phyloP scores from a whole-genome alignment of 108 stramenopile genomes.

The Schizochytrium sp. region DNA sequence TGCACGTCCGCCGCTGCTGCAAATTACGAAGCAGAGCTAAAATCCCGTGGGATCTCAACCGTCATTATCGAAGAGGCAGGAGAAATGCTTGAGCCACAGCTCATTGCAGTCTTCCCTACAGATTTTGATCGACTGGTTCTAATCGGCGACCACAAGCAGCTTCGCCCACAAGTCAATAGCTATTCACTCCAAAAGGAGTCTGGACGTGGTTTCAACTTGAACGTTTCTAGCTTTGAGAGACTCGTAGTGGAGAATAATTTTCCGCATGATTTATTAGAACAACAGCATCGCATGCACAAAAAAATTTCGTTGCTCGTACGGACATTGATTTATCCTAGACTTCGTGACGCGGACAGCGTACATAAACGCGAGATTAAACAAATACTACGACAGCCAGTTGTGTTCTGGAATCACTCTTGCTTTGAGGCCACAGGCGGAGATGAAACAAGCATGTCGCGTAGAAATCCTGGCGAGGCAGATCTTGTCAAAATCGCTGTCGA shows the following conservation, averaged over 20 bases:
- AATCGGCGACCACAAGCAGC: conserved; percentile 87
- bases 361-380: neutral
- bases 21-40: neutral
- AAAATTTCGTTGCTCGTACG: neutral
- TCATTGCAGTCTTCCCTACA: conserved; percentile 73
- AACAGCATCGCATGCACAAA: conserved; percentile 53
- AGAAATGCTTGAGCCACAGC: conserved; percentile 81
- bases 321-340: neutral
- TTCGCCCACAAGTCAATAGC: conserved; percentile 82
- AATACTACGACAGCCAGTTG: neutral
- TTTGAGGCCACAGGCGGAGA: conserved; percentile 22
- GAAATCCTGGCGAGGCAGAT: neutral
- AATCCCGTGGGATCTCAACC: conserved; percentile 62
- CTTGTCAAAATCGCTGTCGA: conserved; percentile 3
- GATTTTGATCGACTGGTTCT: conserved; percentile 82
- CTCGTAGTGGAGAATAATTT: conserved; percentile 59
- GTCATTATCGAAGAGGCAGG: conserved; percentile 80
- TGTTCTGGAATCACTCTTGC: neutral
- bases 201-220: conserved; percentile 75
- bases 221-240: conserved; percentile 78
- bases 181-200: conserved; percentile 76
- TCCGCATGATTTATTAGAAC: conserved; percentile 52
- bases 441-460: neutral
- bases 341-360: neutral
- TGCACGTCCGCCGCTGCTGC: conserved; percentile 61